Evolutionary conservation across 1,284 basidiomycete species (phyloP), one percentile per base, ranked within the genome.

Genomic region (Ceratobasidium sp.): DNA sequence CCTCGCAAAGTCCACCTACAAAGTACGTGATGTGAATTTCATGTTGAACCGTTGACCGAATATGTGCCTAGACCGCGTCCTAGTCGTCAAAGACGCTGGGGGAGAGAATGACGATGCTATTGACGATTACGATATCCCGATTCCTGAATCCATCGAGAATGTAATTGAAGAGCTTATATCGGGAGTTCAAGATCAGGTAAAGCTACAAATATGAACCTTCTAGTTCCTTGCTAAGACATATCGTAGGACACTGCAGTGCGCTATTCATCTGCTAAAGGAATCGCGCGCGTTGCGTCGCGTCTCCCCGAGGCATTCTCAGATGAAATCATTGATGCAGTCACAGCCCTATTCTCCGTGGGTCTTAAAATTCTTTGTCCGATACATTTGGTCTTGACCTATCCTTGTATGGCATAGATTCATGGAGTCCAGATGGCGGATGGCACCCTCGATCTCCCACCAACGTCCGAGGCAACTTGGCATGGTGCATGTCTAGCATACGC

Each of bases 211-310:
- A 56, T 15, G 75, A 15, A 60, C 17, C 54, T 29, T 54, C 53
- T n/a, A 48, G 17, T 24, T 48, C 7, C 31, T 22, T 44, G 9
- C 24, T 50, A 3, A 73, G 50, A 31, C 53, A 51, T 72, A 75
- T 48, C 45, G 3, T 79, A 98, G 95, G 97, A 99, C 80, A 98
- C 98, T 0, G 86, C 96, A 36, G 96, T 99, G 24, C 93, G 98
- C 59, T 99, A 96, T 88, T 96, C 97, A 11, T 90, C 95, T 1
- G 95, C 98, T 5, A 99, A 99, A 82, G 95, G 95, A 31, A 85
- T 99, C 14, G 94, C 96, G 5, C 90, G 96, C 7, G 88, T 99
- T 51, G 89, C 94, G 1, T 91, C 93, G 76, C 88, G 93, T 17
- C 87, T 99, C 0, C 94, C 97, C 1, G 75, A 82, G 0, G 90